Percentiles rank a stretch among this genome's conserved stretches.
Conservation (phyloP, 1,284 basidiomycete species). For the Rhodotorula sp. region DNA sequence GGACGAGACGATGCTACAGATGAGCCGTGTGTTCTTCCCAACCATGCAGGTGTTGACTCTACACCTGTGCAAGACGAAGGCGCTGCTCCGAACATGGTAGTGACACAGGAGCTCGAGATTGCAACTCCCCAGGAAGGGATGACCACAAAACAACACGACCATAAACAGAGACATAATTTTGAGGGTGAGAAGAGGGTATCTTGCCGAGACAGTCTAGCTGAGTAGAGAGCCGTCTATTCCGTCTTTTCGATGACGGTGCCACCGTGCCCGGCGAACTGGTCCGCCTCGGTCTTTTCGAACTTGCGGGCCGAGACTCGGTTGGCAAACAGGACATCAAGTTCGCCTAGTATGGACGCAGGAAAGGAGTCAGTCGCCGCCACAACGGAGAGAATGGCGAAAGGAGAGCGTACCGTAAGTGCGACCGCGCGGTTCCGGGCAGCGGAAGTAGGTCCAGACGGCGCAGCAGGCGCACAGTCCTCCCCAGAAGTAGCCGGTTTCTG, state of each 20-base stretch:
- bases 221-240: too few species aligned
- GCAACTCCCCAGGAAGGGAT: too few species aligned
- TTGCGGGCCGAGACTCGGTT: slow-evolving; percentile 42
- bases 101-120: too few species aligned
- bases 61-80: too few species aligned
- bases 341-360: not conserved
- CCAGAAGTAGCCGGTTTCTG: slow-evolving; percentile 50
- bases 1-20: too few species aligned
- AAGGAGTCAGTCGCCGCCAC: not conserved
- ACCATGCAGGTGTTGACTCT: too few species aligned
- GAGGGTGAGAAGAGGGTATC: too few species aligned
- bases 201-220: too few species aligned
- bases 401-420: slow-evolving; percentile 42
- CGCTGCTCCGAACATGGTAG: too few species aligned
- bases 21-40: too few species aligned
- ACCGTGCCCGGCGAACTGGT: slow-evolving; percentile 20
- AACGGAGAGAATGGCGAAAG: not conserved
- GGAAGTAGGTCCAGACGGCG: slow-evolving; percentile 41
- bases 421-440: slow-evolving; percentile 51
- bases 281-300: slow-evolving; percentile 41
- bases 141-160: too few species aligned
- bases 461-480: slow-evolving; percentile 37
- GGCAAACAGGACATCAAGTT: slow-evolving; percentile 41
- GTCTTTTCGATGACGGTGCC: not conserved
- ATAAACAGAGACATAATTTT: too few species aligned